phyloP scores from a whole-genome alignment of 441 rosid species.

The Erysimum pusillum region DNA sequence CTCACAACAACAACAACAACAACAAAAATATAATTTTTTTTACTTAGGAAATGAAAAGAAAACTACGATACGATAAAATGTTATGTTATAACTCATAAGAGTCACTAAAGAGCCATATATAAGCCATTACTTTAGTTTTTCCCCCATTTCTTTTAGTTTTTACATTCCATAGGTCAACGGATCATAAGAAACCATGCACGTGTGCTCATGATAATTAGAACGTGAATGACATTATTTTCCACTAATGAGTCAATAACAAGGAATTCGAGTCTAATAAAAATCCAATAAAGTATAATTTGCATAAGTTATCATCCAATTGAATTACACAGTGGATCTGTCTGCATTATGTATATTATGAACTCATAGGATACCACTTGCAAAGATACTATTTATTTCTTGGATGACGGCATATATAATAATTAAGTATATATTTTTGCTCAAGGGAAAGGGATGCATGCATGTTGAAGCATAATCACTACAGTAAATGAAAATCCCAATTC shows the following conservation, averaged over 20 bases:
- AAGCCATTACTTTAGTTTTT: neutral
- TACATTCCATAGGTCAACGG: constrained; percentile 23
- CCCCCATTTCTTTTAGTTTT: constrained; percentile 8
- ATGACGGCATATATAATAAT: constrained; percentile 1
- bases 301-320: neutral
- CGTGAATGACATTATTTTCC: constrained; percentile 30
- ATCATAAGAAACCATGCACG: constrained; percentile 35
- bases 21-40: too few relatives aligned
- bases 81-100: neutral
- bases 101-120: constrained; percentile 2
- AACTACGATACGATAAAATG: neutral
- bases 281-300: constrained; percentile 10
- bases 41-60: too few relatives aligned
- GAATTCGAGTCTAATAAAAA: neutral
- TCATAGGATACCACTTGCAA: constrained; percentile 37
- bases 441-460: constrained; percentile 28
- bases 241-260: constrained; percentile 28
- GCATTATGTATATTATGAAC: constrained; percentile 12
- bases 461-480: constrained; percentile 21
- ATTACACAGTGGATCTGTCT: constrained; percentile 17
- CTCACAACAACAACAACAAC: neutral
- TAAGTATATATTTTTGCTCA: neutral
- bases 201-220: constrained; percentile 23
- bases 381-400: constrained; percentile 17
- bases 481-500: neutral